Percentiles rank a stretch among this genome's conserved stretches.
phyloP scores from a whole-genome alignment of 176 grass and related monocot genomes.

The Microstegium vimineum region DNA sequence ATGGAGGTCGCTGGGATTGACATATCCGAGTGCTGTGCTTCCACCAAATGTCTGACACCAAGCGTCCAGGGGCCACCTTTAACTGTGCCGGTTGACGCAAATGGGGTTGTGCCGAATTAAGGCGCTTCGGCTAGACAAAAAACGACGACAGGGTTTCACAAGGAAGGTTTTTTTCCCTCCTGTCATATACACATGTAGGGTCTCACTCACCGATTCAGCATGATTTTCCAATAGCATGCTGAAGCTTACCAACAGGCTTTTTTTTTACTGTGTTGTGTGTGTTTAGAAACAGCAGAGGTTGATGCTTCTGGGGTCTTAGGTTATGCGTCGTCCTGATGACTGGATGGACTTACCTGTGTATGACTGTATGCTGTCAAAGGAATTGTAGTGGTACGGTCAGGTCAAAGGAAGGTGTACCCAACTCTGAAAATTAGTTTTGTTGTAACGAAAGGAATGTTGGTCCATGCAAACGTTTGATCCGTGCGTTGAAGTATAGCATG shows the following conservation, averaged over 20 bases:
- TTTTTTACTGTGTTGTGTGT: background rate
- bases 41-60: constrained; percentile 20
- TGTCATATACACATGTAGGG: constrained; percentile 27
- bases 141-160: background rate
- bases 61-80: background rate
- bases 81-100: background rate
- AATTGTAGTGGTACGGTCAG: background rate
- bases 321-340: background rate
- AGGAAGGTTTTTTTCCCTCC: background rate
- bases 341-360: background rate
- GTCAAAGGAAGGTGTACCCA: background rate
- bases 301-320: background rate
- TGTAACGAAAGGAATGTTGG: background rate
- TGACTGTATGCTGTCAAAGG: background rate
- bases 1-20: constrained; percentile 95
- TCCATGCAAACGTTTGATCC: background rate
- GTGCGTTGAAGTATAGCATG: background rate
- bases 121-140: background rate
- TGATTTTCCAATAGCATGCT: constrained; percentile 60
- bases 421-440: background rate
- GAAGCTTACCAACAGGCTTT: constrained; percentile 18
- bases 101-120: background rate
- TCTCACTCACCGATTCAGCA: constrained; percentile 26
- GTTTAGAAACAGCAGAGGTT: background rate
- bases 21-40: constrained; percentile 69